phyloP scores from a whole-genome alignment of 345 rosid genomes.

The Euphorbia lathyris region DNA sequence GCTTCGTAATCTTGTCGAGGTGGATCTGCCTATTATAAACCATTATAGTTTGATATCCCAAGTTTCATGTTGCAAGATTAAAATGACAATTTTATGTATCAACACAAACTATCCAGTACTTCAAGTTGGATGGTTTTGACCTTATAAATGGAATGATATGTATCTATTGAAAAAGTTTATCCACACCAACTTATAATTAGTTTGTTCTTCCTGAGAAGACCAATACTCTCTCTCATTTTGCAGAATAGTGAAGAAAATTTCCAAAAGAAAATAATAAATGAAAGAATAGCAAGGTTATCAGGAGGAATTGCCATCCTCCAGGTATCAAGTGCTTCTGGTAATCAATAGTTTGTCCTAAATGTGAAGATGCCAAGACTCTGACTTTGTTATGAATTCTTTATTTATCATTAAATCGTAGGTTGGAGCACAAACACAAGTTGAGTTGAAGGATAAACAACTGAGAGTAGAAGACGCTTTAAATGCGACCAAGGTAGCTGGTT shows the following conservation, averaged over 20 bases:
- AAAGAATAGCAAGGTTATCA: slow-evolving; percentile 80
- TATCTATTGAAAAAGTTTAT: not conserved
- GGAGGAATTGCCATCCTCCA: slow-evolving; percentile 84
- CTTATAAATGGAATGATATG: not conserved
- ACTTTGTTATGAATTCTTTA: slow-evolving; percentile 7
- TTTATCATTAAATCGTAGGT: slow-evolving; percentile 45
- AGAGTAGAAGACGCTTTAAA: slow-evolving; percentile 88
- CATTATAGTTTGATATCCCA: slow-evolving; percentile 4
- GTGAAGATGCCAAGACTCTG: not conserved
- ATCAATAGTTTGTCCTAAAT: not conserved
- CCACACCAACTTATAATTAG: not conserved
- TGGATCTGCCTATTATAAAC: slow-evolving; percentile 23
- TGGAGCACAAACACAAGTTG: slow-evolving; percentile 90
- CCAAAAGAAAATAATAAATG: slow-evolving; percentile 74
- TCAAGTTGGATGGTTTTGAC: not conserved
- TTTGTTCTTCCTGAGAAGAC: not conserved
- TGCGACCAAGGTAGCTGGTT: slow-evolving; percentile 72
- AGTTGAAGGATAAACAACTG: slow-evolving; percentile 86
- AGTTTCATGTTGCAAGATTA: not conserved
- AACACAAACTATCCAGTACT: not conserved
- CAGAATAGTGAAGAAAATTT: slow-evolving; percentile 71
- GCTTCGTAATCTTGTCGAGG: slow-evolving; percentile 66
- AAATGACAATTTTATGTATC: not conserved
- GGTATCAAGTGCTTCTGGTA: slow-evolving; percentile 35
- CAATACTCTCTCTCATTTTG: slow-evolving; percentile 15